Evolutionary conservation across 441 rosid species (phyloP).

Genomic region (Populus tomentosa): DNA sequence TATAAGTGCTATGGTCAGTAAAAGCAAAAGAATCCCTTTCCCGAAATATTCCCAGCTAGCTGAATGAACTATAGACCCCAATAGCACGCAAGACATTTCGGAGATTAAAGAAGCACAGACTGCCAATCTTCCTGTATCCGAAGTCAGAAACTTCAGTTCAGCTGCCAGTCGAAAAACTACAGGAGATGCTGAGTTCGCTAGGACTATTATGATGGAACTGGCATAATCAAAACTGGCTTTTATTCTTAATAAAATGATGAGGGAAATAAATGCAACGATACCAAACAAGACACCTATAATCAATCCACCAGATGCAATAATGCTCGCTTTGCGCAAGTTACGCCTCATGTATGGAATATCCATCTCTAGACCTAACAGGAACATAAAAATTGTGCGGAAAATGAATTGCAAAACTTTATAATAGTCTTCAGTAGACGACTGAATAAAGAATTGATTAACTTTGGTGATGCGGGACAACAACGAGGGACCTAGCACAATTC

Average conservation of each 20-base stretch:
- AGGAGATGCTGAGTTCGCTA: constrained; percentile 72
- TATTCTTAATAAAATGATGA: constrained; percentile 26
- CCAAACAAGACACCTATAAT: constrained; percentile 35
- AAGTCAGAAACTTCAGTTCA: constrained; percentile 64
- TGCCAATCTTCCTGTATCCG: constrained; percentile 65
- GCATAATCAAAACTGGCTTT: constrained; percentile 20
- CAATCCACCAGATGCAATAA: constrained; percentile 43
- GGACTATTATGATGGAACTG: constrained; percentile 33
- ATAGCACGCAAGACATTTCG: constrained; percentile 48
- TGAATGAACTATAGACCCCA: constrained; percentile 27
- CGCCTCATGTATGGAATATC: constrained; percentile 55
- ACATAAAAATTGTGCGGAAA: constrained; percentile 62
- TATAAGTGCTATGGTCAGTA: constrained; percentile 33
- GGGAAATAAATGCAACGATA: constrained; percentile 29
- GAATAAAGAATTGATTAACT: constrained; percentile 45
- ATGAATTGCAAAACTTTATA: constrained; percentile 44
- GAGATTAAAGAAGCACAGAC: constrained; percentile 49
- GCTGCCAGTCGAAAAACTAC: constrained; percentile 58
- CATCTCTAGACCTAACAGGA: constrained; percentile 70
- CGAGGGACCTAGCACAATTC: constrained; percentile 64
- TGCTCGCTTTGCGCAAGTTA: constrained; percentile 38
- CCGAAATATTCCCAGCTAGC: constrained; percentile 21
- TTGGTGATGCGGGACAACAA: constrained; percentile 42
- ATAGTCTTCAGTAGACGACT: constrained; percentile 52
- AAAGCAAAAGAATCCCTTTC: constrained; percentile 24